Evolutionary conservation across 179 eudicot species (phyloP), one percentile per base, ranked within the genome.

Genomic region (Monotropa hypopitys): DNA sequence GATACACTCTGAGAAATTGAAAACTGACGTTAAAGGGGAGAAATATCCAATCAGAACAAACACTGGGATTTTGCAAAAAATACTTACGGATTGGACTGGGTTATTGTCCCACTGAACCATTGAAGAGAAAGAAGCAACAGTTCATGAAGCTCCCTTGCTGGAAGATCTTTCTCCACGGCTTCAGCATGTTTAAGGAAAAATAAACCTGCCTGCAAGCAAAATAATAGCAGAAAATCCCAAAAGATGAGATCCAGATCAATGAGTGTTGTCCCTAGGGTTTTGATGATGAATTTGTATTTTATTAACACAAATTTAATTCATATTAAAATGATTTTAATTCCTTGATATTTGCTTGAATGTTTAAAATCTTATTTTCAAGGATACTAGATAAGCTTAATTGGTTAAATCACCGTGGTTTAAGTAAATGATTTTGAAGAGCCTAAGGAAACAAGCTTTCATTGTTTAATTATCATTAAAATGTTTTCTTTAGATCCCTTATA

Each of bases 131-230:
- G 93, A 73, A 94, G 90, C 83, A 94, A 82, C 79, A 94, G 50
- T 82, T 86, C 97, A 80, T 92, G 97, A 73, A 92, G 89, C 82
- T 94, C 98, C 75, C 84, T 85, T 3, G 94, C 84, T 75, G 98
- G 97, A 84, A 94, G 88, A 82, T 94, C 97, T 85, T 90, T 92
- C 84, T 92, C 97, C 85, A 86, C 90, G 35, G 86, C 90, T 78
- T 93, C 98, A 65, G 97, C 97, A 83, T 94, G 97, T 84, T 94
- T 94, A 61, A 94, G 90, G 84, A 94, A 91, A 79, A 94, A 94
- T 76, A 82, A 82, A 42, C 98, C 98, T 32, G 97, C 97, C 98
- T 94, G 78, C 78, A 84, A 72, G 57, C 18, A 49, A 46, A 45
- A 72, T 73, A 79, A 65, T 72, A 77, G 49, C 66, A 68, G 69